Base-by-base conservation (phyloP, 352 stramenopile species). In the Pythium apleroticum region DNA sequence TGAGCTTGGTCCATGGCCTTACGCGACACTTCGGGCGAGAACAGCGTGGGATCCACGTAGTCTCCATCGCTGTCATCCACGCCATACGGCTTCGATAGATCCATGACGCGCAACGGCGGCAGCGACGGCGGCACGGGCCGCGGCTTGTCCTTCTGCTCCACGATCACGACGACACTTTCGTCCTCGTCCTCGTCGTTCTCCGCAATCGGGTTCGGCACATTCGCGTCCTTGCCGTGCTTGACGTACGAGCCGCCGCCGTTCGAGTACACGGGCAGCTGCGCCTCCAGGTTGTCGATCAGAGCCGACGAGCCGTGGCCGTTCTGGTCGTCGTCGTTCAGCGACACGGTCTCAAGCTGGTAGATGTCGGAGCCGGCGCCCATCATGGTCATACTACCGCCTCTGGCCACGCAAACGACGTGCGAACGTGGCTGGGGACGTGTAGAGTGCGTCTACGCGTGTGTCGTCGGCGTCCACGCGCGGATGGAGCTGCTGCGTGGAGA, bases 1-100 rank as follows among this genome's bases (percentile, higher is more conserved):
- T 91, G 84, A 0, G 87, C 87, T n/a, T 93, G 75, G 31, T 95
- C 87, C 65, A 95, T 87, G 11, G 85, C 84, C 49, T 93, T 85
- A 24, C 87, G 76, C 9, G 87, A 95, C 4, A 94, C 75, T 24
- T 95, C 87, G 0, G 87, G 81, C 1, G 85, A 94, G 63, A 95
- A 95, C 6, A 95, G 69, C 33, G 77, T 88, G 54, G 80, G 69
- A 72, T 95, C 83, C 11, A 93, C 84, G 46, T 91, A 92, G 56
- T 93, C 85, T 39, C 71, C 65, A 24, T 92, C 80, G 31, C 72
- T 56, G 20, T 69, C 61, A 9, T 68, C 55, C 4, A 46, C 28
- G 19, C 62, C 62, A 35, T 60, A 71, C 1, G 72, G 56, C 11
- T 66, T 64, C 3, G 52, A 60, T 14, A 70, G 35, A 9, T 70